phyloP scores from a whole-genome alignment of 2,329 filamentous ascomycete species.

The Aspergillus unguis region DNA sequence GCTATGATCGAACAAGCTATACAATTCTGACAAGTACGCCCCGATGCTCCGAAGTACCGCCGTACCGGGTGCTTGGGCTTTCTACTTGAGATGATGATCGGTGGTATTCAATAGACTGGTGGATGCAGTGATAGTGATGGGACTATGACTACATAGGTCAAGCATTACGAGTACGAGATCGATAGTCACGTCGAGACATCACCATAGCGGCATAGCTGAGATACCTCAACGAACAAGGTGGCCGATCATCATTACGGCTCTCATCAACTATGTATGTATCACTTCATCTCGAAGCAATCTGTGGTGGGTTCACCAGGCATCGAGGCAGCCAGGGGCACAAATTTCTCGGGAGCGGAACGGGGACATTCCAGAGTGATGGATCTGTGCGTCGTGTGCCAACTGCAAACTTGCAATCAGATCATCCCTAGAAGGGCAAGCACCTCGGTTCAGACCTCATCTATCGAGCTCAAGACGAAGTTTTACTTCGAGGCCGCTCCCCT shows the following conservation, averaged over 20 bases:
- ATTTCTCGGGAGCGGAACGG: not conserved
- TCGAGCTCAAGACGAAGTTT: not conserved
- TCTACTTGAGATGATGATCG: not conserved
- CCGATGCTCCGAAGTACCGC: not conserved
- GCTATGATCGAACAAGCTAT: not conserved
- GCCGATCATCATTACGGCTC: slow-evolving; percentile 19
- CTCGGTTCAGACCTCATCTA: slow-evolving; percentile 5
- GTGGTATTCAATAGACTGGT: not conserved
- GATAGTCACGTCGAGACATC: not conserved
- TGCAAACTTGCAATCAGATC: too few relatives aligned
- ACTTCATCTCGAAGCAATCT: not conserved
- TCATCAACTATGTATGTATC: not conserved
- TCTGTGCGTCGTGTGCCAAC: too few relatives aligned
- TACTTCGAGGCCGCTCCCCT: slow-evolving; percentile 2
- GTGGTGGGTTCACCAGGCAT: slow-evolving; percentile 17
- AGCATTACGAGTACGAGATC: too few relatives aligned
- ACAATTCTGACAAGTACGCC: not conserved
- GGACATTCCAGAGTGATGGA: not conserved
- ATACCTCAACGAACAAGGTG: slow-evolving; percentile 12
- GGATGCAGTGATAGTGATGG: not conserved
- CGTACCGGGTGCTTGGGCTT: too few relatives aligned
- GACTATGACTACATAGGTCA: not conserved
- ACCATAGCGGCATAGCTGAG: not conserved
- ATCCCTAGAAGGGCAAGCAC: not conserved
- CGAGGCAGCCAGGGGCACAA: slow-evolving; percentile 18